Evolutionary conservation across 2,329 filamentous ascomycete genomes (phyloP), one percentile per base, ranked within the genome.

Genomic region (Penicillium palitans): DNA sequence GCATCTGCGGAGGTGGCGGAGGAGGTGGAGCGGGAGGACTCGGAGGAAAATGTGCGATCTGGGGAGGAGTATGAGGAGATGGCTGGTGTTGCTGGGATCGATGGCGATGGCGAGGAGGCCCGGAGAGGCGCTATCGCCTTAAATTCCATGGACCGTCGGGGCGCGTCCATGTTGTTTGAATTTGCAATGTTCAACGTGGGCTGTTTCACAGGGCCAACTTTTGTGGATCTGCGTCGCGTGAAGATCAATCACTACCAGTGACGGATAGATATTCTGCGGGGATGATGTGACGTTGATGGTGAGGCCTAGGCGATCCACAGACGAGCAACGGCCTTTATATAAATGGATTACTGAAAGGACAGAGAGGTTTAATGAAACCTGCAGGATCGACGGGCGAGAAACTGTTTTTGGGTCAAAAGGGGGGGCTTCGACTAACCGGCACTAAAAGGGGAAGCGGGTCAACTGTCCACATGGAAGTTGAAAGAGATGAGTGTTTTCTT

Each of bases 21-120:
- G 37, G 75, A 77, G 21, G 75, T 75, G 19, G 79, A 81, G 41
- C 74, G 70, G 35, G 77, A 79, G 15, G 78, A 80, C 27, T 78
- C 68, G 57, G 76, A 77, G 35, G 78, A 80, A 62, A 79, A 78
- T 31, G 78, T 79, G 55, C 78, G 75, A 56, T 73, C 75, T 33
- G 76, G 75, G 8, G 76, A 78, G 15, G 75, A 75, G 58, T 74
- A 78, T 12, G 77, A 77, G 24, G 76, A 79, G 49, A 78, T 76
- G 41, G 76, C 76, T 4, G 76, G 76, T 6, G 76, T 78, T 19
- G 76, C 74, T 25, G 74, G 72, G 55, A 78, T 67, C 10, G 74
- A 77, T 4, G 77, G 74, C 12, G 75, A 77, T 19, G 74, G 74
- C 40, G 76, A 77, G 6, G 68, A 69, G 35, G 71, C 68, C n/a